Evolutionary conservation across 2,329 filamentous ascomycete genomes (phyloP).

Genomic region (Huntiella savannae): DNA sequence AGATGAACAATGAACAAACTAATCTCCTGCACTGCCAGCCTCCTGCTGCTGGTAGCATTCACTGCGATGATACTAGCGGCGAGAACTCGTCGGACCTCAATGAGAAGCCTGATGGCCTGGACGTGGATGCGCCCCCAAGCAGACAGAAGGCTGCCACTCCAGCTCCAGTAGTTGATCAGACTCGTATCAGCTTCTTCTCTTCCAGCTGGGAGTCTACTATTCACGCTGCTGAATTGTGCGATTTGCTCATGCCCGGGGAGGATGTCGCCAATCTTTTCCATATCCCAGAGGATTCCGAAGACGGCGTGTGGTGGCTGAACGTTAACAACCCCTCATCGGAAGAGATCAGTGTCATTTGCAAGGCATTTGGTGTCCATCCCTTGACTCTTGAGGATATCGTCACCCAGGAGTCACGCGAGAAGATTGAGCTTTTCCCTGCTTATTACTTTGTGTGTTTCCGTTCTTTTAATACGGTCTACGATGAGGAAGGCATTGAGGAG

Average conservation of each 20-base stretch:
- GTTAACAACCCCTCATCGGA: constrained; percentile 78
- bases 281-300: constrained; percentile 38
- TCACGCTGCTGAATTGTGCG: constrained; percentile 73
- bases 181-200: constrained; percentile 91
- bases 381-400: constrained; percentile 92
- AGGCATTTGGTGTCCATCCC: constrained; percentile 88
- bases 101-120: constrained; percentile 25
- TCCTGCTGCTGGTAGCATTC: constrained; percentile 12
- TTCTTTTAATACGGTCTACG: constrained; percentile 65
- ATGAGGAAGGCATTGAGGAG: constrained; percentile 61
- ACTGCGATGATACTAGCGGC: constrained; percentile 13
- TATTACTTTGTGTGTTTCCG: constrained; percentile 98
- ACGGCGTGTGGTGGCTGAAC: constrained; percentile 98
- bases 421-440: constrained; percentile 90
- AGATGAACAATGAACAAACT: constrained; percentile 14
- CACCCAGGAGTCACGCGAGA: constrained; percentile 88
- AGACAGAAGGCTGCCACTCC: neutral
- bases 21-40: constrained; percentile 11
- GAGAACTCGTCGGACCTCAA: constrained; percentile 17
- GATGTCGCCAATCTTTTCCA: constrained; percentile 73
- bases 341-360: constrained; percentile 73
- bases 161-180: constrained; percentile 30
- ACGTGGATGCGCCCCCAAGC: neutral
- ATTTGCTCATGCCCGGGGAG: constrained; percentile 75
- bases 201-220: constrained; percentile 88